phyloP scores from a whole-genome alignment of 768 basidiomycete genomes.

The Russula sp. region DNA sequence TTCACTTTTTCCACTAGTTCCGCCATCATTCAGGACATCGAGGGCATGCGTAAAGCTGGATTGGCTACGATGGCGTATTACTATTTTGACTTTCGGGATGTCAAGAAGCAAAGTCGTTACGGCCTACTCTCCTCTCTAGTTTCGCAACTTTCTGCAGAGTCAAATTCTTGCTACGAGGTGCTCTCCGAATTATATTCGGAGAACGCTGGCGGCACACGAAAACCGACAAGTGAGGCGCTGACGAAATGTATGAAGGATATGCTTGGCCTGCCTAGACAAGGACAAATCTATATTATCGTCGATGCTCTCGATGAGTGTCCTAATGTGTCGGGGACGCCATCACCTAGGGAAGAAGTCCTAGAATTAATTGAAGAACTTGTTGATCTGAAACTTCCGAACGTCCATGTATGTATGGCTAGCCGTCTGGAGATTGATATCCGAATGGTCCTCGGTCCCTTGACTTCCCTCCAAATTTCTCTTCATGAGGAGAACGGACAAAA shows the following conservation, averaged over 20 bases:
- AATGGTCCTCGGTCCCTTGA: neutral
- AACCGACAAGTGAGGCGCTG: neutral
- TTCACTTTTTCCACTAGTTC: neutral
- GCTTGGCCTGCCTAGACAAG: neutral
- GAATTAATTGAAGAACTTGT: neutral
- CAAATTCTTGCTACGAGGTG: neutral
- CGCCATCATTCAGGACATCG: neutral
- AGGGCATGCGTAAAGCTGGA: neutral
- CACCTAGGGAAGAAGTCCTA: neutral
- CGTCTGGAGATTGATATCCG: neutral
- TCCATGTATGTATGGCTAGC: neutral
- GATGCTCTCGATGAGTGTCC: conserved; percentile 1
- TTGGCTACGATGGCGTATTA: conserved; percentile 4
- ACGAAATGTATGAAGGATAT: neutral
- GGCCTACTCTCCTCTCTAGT: conserved; percentile 5
- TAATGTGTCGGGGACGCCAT: neutral
- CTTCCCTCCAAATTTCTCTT: neutral
- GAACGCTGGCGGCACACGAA: neutral
- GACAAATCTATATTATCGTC: neutral
- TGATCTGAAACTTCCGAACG: neutral
- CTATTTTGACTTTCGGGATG: conserved; percentile 12
- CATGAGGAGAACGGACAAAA: neutral
- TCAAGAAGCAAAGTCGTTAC: neutral
- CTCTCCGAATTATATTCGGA: neutral
- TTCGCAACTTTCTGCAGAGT: neutral